phyloP scores from a whole-genome alignment of 768 basidiomycete species.

The Exsudoporus frostii region DNA sequence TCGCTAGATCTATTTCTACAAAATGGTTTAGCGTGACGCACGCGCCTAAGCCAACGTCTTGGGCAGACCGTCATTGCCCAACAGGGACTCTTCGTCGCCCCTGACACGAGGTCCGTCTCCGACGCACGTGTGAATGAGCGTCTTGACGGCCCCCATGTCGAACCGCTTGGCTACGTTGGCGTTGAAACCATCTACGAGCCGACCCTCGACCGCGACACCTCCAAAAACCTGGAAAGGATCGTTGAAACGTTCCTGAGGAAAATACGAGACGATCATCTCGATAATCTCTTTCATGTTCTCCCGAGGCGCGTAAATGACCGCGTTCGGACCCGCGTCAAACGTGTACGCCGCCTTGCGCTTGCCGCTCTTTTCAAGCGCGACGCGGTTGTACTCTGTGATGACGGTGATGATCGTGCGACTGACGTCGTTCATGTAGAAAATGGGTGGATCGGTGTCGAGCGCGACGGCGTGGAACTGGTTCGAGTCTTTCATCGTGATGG shows the following conservation, averaged over 20 bases:
- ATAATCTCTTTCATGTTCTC: slow-evolving; percentile 78
- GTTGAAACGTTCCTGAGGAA: slow-evolving; percentile 81
- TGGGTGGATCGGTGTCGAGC: slow-evolving; percentile 94
- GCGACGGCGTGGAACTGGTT: slow-evolving; percentile 99
- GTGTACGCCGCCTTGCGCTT: slow-evolving; percentile 91
- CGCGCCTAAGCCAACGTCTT: slow-evolving; percentile 41
- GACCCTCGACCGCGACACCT: slow-evolving; percentile 42
- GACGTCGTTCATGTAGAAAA: slow-evolving; percentile 99
- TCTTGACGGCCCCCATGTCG: slow-evolving; percentile 75
- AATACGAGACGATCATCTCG: slow-evolving; percentile 72
- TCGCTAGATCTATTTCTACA: no score
- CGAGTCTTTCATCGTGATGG: slow-evolving; percentile 94
- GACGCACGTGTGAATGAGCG: slow-evolving; percentile 87
- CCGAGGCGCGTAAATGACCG: slow-evolving; percentile 88
- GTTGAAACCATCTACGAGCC: slow-evolving; percentile 72
- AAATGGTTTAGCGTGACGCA: no score
- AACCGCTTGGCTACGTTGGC: slow-evolving; percentile 69
- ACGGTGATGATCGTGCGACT: slow-evolving; percentile 88
- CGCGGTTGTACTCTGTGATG: slow-evolving; percentile 90
- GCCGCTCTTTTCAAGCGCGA: slow-evolving; percentile 52
- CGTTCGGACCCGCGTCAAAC: slow-evolving; percentile 98
- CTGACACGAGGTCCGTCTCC: slow-evolving; percentile 88
- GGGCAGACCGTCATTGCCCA: slow-evolving; percentile 70
- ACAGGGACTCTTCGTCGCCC: slow-evolving; percentile 56
- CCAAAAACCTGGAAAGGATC: slow-evolving; percentile 69